Percentiles rank a stretch among this genome's conserved stretches.
Conservation (phyloP, 371 early-diverging fungal genomes). For the Blastocladiella emersonii region DNA sequence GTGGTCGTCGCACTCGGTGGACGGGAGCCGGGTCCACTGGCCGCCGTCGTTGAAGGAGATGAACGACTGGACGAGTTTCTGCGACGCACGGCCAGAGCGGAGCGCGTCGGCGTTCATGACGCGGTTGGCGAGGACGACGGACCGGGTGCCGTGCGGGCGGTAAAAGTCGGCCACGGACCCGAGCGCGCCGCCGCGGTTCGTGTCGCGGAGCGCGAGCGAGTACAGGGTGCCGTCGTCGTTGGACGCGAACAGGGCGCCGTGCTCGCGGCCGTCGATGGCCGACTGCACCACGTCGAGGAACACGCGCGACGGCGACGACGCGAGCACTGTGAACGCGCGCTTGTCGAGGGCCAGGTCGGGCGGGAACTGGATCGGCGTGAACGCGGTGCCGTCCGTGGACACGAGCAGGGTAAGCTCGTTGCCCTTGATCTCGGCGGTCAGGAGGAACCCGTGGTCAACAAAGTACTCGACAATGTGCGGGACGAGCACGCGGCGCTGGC, state of each 20-base stretch:
- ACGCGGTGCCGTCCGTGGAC: constrained; percentile 53
- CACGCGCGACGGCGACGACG: constrained; percentile 54
- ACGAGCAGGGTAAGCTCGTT: constrained; percentile 45
- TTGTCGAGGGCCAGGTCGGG: constrained; percentile 34
- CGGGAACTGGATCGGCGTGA: constrained; percentile 65
- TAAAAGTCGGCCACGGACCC: constrained; percentile 28
- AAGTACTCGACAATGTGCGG: constrained; percentile 46
- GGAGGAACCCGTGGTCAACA: background rate
- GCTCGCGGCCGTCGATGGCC: constrained; percentile 42
- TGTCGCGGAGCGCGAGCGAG: constrained; percentile 44
- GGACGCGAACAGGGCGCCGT: constrained; percentile 69
- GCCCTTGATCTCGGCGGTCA: constrained; percentile 23
- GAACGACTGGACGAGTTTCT: constrained; percentile 21
- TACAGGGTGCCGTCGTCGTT: constrained; percentile 76
- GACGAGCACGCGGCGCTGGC: constrained; percentile 32
- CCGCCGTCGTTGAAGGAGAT: constrained; percentile 31
- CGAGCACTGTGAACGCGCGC: constrained; percentile 54
- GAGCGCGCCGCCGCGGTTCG: constrained; percentile 46
- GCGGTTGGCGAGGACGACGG: constrained; percentile 26
- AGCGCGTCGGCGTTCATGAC: constrained; percentile 22
- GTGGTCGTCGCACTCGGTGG: constrained; percentile 15
- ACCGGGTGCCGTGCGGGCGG: constrained; percentile 26
- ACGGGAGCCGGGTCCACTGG: constrained; percentile 4
- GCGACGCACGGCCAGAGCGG: background rate
- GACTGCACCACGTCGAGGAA: constrained; percentile 60